A percentile compares a stretch with the other conserved stretches of the same genome.
phyloP scores from a whole-genome alignment of 768 basidiomycete genomes.

The Goffeauzyma gilvescens region DNA sequence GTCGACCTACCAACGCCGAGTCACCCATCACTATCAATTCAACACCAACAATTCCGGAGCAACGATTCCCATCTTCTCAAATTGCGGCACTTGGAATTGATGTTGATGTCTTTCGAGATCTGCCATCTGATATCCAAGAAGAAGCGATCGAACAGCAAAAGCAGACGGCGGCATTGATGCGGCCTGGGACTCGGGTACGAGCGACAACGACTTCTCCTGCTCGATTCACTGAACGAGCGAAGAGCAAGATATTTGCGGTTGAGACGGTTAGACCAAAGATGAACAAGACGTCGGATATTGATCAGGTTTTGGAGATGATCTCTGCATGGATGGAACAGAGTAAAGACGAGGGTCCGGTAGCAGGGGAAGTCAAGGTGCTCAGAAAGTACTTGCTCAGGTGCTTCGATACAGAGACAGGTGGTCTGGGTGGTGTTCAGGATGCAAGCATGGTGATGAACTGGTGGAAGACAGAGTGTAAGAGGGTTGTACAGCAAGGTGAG shows the following conservation, averaged over 20 bases:
- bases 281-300: conserved; percentile 35
- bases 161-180: conserved; percentile 37
- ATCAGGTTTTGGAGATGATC: conserved; percentile 54
- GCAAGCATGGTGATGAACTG: conserved; percentile 41
- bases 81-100: conserved; percentile 53
- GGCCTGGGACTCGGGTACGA: conserved; percentile 4
- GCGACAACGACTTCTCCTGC: conserved; percentile 10
- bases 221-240: conserved; percentile 10
- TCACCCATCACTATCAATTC: conserved; percentile 3
- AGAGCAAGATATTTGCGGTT: conserved; percentile 12
- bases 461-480: conserved; percentile 28
- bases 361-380: conserved; percentile 57
- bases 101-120: conserved; percentile 44
- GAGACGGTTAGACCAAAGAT: background rate
- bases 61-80: conserved; percentile 36
- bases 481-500: conserved; percentile 18
- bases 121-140: conserved; percentile 51
- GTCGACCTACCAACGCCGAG: conserved; percentile 13
- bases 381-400: conserved; percentile 51
- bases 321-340: conserved; percentile 58
- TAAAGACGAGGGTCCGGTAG: conserved; percentile 44
- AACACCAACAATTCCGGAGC: conserved; percentile 33
- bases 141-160: conserved; percentile 42
- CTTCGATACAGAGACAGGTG: conserved; percentile 64
- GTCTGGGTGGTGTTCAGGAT: conserved; percentile 39